Evolutionary conservation across 2,329 filamentous ascomycete species (phyloP).

Genomic region (Penicillium glabrum): DNA sequence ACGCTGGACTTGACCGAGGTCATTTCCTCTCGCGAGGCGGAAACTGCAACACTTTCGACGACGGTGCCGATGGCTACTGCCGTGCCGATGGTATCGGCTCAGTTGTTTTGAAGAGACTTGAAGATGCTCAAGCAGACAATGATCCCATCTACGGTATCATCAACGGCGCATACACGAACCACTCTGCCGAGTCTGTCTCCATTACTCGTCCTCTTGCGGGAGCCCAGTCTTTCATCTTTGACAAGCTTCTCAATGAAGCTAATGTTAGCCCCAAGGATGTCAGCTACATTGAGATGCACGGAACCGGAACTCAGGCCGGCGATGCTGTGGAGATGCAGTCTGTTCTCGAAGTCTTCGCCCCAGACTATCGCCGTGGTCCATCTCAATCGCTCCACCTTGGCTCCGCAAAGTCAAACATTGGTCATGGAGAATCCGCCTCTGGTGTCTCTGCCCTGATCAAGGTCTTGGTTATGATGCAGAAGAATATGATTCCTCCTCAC

Average conservation of each 20-base stretch:
- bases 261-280: conserved; percentile 75
- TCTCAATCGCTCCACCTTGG: conserved; percentile 59
- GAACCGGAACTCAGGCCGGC: conserved; percentile 82
- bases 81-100: conserved; percentile 74
- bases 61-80: conserved; percentile 79
- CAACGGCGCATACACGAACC: conserved; percentile 73
- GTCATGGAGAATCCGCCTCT: conserved; percentile 63
- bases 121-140: conserved; percentile 73
- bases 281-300: conserved; percentile 86
- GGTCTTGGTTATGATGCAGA: conserved; percentile 39
- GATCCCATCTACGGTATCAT: conserved; percentile 72
- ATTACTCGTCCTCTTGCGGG: conserved; percentile 81
- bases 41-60: conserved; percentile 77
- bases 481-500: conserved; percentile 34
- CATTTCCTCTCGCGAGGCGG: conserved; percentile 77
- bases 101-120: conserved; percentile 74
- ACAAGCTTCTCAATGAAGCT: conserved; percentile 68
- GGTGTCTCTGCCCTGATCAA: conserved; percentile 46
- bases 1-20: conserved; percentile 71
- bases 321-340: conserved; percentile 81
- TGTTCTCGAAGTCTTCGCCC: conserved; percentile 65
- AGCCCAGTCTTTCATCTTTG: conserved; percentile 71
- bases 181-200: conserved; percentile 76
- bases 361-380: conserved; percentile 49
- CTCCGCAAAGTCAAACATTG: conserved; percentile 64